Base-by-base conservation (phyloP, 164 flowering plant species). In the Macadamia integrifolia region DNA sequence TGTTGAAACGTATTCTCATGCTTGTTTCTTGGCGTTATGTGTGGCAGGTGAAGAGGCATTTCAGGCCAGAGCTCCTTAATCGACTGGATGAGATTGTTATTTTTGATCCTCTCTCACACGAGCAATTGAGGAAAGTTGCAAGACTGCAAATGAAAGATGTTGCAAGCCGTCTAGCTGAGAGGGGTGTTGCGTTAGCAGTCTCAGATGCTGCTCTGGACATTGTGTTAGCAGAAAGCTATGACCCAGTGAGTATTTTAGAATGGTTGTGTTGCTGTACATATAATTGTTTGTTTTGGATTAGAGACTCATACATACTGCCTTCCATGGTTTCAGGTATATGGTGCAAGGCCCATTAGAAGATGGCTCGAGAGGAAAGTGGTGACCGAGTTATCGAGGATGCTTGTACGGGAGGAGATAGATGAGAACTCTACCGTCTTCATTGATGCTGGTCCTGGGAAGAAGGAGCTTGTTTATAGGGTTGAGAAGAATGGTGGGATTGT, bases 361-460 rank as follows among this genome's bases (percentile, higher is more conserved):
- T 93, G 97, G 96, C 71, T 91, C 28, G 97, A 93, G 86, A 93
- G 74, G 80, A 84, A 71, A 73, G 98, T 91, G 58, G 98, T 93
- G 64, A 93, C 97, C 0, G 84, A 91, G 77, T 70, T 93, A 7
- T 90, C 97, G 0, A 89, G 66, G 60, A 93, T 91, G 98, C 88
- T 91, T 0, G 50, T 93, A 0, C 72, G 75, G 68, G 93, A 79
- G 62, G 97, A 89, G 58, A 91, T 93, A 0, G 98, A 91, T 66
- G 98, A 91, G 81, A 90, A 88, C 84, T 87, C 97, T 0, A 93
- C 97, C 0, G 97, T 93, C 0, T 91, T 81, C 60, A 87, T 91
- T 3, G 96, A 91, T 59, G 90, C 85, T 0, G 82, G 72, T 0
- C 64, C 72, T 0, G 76, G 70, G 0, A 82, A 81, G 5, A 58